These are phyloP conservation scores for Teratosphaeria destructans DNA, from an alignment of 2,329 filamentous ascomycete species.

Conservation along the genomic window DNA sequence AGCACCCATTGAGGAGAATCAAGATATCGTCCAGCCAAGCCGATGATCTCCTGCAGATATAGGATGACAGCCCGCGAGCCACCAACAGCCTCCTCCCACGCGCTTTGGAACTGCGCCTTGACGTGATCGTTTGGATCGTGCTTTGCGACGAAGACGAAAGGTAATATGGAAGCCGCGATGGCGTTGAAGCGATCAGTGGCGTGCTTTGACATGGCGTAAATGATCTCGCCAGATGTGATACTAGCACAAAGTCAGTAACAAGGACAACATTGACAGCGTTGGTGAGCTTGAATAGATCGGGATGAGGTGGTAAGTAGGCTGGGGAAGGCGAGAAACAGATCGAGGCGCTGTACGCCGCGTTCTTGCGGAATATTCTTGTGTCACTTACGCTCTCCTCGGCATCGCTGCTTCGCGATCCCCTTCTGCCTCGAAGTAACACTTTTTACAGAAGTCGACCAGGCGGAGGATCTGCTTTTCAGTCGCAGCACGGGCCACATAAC, in stretches of 20 bases:
- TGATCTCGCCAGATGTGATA: constrained; percentile 69
- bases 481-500: constrained; percentile 66
- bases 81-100: constrained; percentile 86
- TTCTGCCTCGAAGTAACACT: constrained; percentile 72
- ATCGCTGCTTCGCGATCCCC: constrained; percentile 53
- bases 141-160: constrained; percentile 78
- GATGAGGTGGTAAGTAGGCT: no score
- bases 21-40: constrained; percentile 56
- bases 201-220: constrained; percentile 72
- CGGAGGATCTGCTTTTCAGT: constrained; percentile 48
- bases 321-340: no score
- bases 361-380: not conserved
- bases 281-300: no score
- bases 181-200: constrained; percentile 80
- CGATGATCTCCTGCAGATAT: constrained; percentile 73
- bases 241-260: constrained; percentile 29
- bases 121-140: constrained; percentile 78
- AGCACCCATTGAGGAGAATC: constrained; percentile 79
- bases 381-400: constrained; percentile 4
- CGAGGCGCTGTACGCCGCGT: no score
- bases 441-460: constrained; percentile 47
- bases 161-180: constrained; percentile 64
- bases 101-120: constrained; percentile 66
- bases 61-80: constrained; percentile 71
- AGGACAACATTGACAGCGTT: not conserved